Percentiles rank a stretch among this genome's conserved stretches.
phyloP scores from a whole-genome alignment of 2,329 filamentous ascomycete genomes.

The Chaetomiaceae sp. region DNA sequence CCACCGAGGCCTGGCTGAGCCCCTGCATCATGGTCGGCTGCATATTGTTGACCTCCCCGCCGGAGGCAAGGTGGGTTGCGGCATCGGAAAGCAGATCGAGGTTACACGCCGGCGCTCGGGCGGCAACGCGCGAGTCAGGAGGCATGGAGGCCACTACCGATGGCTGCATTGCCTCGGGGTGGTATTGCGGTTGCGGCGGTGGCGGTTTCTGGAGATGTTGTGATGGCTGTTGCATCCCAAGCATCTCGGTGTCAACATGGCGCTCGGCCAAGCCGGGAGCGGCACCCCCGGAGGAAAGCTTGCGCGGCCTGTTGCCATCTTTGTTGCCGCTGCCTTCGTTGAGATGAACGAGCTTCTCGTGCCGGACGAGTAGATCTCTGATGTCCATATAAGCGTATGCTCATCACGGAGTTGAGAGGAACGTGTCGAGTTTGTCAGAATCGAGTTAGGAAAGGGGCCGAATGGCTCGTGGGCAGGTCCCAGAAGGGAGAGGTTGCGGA shows the following conservation, averaged over 20 bases:
- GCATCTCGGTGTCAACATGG: conserved; percentile 41
- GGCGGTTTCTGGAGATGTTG: conserved; percentile 19
- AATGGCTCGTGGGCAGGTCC: not conserved
- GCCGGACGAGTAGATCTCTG: conserved; percentile 57
- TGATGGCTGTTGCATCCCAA: conserved; percentile 36
- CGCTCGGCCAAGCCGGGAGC: conserved; percentile 41
- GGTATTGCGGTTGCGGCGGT: conserved; percentile 33
- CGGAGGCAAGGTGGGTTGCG: conserved; percentile 46
- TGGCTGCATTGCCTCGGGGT: conserved; percentile 35
- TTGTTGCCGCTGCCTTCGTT: conserved; percentile 48
- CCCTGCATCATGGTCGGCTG: conserved; percentile 43
- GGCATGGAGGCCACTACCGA: conserved; percentile 35
- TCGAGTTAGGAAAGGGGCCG: not conserved
- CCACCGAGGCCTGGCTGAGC: conserved; percentile 35
- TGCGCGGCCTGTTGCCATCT: conserved; percentile 45
- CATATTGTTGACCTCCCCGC: conserved; percentile 49
- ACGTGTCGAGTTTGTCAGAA: not conserved
- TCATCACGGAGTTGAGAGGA: conserved; percentile 14
- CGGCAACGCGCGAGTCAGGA: conserved; percentile 42
- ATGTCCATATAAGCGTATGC: conserved; percentile 54
- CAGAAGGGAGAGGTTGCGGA: not conserved
- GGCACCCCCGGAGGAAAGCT: conserved; percentile 44
- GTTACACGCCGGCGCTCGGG: conserved; percentile 46
- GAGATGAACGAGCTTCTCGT: conserved; percentile 59
- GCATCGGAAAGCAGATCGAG: conserved; percentile 54